Base-by-base conservation (phyloP, 2,329 filamentous ascomycete species). In the Arthroderma uncinatum region DNA sequence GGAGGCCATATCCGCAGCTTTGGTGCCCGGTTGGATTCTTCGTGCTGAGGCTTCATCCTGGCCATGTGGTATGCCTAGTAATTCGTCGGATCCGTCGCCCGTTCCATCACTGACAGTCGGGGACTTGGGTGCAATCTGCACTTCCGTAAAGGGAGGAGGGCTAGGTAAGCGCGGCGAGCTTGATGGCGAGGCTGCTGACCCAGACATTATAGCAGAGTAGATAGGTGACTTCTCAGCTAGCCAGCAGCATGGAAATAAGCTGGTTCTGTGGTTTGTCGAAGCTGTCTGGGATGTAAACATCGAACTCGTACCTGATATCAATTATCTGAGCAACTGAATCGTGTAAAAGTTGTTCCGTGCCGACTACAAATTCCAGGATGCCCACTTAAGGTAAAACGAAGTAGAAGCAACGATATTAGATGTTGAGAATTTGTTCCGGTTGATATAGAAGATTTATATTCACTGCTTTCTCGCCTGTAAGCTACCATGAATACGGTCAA, bases 131-230 rank as follows among this genome's bases (percentile, higher is more conserved):
- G 83, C 86, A 61, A 95, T 85, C 74, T 97, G 92, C 64, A 95
- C 93, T 74, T 98, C 93, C 60, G 92, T 89, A 58, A 94, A 85
- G 34, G 93, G 93, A 58, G 93, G 93, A 60, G 93, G 93, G 72
- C 90, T 96, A 59, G 93, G 93, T 54, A 98, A 83, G 69, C 93
- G 87, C 62, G 93, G 92, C 52, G 91, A 96, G 73, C 83, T 92
- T 61, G 88, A 85, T 58, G 74, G 72, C 59, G 74, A 76, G 61
- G 71, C 70, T 61, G 68, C 70, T 59, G 69, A 67, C 59, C 78
- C 74, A 61, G 76, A 67, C 74, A 77, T 77, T 59, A 59, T 68
- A 62, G 19, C 9, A 16, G 14, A 8, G 23, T 16, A 4, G 14
- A 10, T 50, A 33, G n/a, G 19, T 33, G 10, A 10, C 47, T 50